Conservation (phyloP, 768 basidiomycete genomes). For the Hemileccinum rubropunctum region DNA sequence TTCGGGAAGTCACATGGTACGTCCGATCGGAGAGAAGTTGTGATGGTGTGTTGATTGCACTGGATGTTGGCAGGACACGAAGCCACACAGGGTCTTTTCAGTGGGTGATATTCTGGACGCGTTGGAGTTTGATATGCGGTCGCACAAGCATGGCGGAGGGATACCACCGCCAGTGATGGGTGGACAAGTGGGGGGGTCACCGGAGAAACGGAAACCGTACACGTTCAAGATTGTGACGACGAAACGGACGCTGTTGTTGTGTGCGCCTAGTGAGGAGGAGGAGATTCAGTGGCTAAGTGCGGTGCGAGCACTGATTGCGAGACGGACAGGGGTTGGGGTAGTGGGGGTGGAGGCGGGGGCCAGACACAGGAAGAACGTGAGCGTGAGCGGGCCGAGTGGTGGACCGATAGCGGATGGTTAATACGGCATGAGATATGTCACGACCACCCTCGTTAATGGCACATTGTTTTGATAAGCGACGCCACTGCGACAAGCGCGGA, state of each 20-base stretch:
- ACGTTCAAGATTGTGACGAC: conserved; percentile 98
- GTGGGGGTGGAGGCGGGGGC: conserved; percentile 13
- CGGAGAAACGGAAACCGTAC: conserved; percentile 44
- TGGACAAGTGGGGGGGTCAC: conserved; percentile 32
- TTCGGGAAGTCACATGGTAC: conserved; percentile 92
- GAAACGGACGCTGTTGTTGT: conserved; percentile 82
- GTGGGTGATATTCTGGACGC: conserved; percentile 88
- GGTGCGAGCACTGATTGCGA: conserved; percentile 84
- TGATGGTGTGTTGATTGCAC: background rate
- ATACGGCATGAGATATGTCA: conserved; percentile 23
- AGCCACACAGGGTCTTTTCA: conserved; percentile 82
- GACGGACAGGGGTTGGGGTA: conserved; percentile 53
- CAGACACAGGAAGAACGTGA: conserved; percentile 40
- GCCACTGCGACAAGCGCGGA: conserved; percentile 34
- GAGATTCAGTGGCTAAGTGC: conserved; percentile 99
- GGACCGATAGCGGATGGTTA: conserved; percentile 24
- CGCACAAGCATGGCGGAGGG: conserved; percentile 46
- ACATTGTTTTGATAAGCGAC: conserved; percentile 24
- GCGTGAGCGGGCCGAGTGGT: conserved; percentile 37
- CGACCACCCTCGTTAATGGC: background rate
- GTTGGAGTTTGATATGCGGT: conserved; percentile 75
- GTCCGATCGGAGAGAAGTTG: conserved; percentile 27
- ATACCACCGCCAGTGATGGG: conserved; percentile 31
- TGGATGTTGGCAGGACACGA: conserved; percentile 66
- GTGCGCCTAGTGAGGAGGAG: conserved; percentile 95